Evolutionary conservation across 805 yeast genomes (phyloP).

Genomic region (Zygoascus ofunaensis): DNA sequence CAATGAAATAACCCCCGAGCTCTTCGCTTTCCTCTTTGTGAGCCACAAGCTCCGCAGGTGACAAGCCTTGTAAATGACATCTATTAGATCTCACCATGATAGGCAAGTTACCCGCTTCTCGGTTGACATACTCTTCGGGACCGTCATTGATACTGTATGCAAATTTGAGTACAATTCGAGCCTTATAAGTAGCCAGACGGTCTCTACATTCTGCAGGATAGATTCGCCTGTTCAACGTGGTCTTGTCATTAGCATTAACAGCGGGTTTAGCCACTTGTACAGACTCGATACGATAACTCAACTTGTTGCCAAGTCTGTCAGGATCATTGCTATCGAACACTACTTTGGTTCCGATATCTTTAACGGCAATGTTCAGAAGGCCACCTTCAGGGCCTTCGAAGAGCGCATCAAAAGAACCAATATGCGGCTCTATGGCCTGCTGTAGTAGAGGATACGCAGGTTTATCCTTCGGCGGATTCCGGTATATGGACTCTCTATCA

Average conservation of each 20-base stretch:
- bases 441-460: slow-evolving; percentile 71
- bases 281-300: slow-evolving; percentile 68
- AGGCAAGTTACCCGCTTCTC: slow-evolving; percentile 90
- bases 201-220: slow-evolving; percentile 88
- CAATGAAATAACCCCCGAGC: slow-evolving; percentile 92
- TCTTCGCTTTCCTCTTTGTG: slow-evolving; percentile 89
- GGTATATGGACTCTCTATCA: slow-evolving; percentile 78
- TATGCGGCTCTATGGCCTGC: slow-evolving; percentile 90
- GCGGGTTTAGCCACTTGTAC: slow-evolving; percentile 82
- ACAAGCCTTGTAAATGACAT: slow-evolving; percentile 77
- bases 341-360: slow-evolving; percentile 80
- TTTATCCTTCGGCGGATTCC: slow-evolving; percentile 82
- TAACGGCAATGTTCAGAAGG: slow-evolving; percentile 69
- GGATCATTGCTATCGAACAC: slow-evolving; percentile 73
- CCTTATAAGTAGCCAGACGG: slow-evolving; percentile 73
- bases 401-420: slow-evolving; percentile 92
- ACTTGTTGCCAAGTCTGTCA: slow-evolving; percentile 72
- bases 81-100: slow-evolving; percentile 84
- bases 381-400: slow-evolving; percentile 76
- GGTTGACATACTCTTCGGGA: slow-evolving; percentile 63
- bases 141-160: slow-evolving; percentile 85
- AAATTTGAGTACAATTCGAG: slow-evolving; percentile 67
- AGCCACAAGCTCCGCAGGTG: slow-evolving; percentile 73
- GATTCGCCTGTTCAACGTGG: slow-evolving; percentile 66
- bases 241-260: slow-evolving; percentile 62